Percentiles rank a stretch among this genome's conserved stretches.
Conservation (phyloP, 352 stramenopile species). For the Elongisporangium prolatum region DNA sequence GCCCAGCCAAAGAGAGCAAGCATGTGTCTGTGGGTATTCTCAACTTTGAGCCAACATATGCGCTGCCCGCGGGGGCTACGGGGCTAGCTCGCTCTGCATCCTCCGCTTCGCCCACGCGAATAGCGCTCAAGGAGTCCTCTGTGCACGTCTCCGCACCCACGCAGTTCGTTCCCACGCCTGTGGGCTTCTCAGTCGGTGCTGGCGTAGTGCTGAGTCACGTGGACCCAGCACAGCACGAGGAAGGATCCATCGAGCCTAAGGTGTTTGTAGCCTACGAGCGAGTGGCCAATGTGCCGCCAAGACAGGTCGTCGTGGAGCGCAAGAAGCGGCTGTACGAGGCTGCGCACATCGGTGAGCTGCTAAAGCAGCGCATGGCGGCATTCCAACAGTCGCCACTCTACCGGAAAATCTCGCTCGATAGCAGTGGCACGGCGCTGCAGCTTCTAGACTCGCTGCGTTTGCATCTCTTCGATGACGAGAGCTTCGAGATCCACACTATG, state of each 20-base stretch:
- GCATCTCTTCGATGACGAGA: constrained; percentile 77
- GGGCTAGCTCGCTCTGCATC: neutral
- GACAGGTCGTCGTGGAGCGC: constrained; percentile 65
- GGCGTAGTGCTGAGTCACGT: constrained; percentile 33
- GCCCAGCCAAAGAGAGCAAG: constrained; percentile 35
- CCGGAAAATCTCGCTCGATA: constrained; percentile 32
- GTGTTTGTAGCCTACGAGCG: constrained; percentile 68
- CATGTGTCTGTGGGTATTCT: constrained; percentile 33
- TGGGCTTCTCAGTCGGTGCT: constrained; percentile 44
- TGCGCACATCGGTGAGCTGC: constrained; percentile 33
- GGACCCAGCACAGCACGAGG: constrained; percentile 33
- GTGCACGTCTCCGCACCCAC: constrained; percentile 25
- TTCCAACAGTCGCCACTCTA: constrained; percentile 36
- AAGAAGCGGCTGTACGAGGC: constrained; percentile 59
- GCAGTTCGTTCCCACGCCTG: constrained; percentile 28
- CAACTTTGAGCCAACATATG: constrained; percentile 52
- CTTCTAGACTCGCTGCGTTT: constrained; percentile 61
- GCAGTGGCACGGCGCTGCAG: constrained; percentile 39
- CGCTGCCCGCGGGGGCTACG: constrained; percentile 5
- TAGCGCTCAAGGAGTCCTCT: constrained; percentile 27
- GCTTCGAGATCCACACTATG: constrained; percentile 63
- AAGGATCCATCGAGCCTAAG: constrained; percentile 65
- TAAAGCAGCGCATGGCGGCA: constrained; percentile 35
- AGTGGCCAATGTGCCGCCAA: constrained; percentile 42
- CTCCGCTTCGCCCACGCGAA: constrained; percentile 20